Evolutionary conservation across 2,329 filamentous ascomycete species (phyloP), one percentile per base, ranked within the genome.

Genomic region (Hirsutella minnesotensis): DNA sequence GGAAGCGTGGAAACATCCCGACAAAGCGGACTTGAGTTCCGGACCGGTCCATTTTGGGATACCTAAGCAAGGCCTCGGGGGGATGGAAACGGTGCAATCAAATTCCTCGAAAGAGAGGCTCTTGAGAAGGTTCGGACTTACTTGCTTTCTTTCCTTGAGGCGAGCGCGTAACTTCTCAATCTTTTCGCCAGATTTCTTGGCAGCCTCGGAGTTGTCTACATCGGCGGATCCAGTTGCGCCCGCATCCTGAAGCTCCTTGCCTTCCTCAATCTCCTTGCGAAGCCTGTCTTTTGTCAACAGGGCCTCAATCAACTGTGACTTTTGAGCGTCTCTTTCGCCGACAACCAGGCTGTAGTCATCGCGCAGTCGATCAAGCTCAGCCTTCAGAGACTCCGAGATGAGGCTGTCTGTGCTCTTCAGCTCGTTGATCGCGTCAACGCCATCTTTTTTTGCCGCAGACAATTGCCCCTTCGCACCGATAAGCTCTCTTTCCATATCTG

Each of bases 221-320:
- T 66, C 61, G 49, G 61, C 49, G 53, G 60, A 41, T 47, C 60
- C 49, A 51, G 29, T 57, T 29, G 60, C 55, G 18, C 53, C 49
- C 48, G 54, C 49, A 33, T 65, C 66, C 51, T 66, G 62, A 42
- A 67, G 47, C 47, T 69, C 66, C 43, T 57, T 65, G 43, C 59
- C 58, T 40, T 68, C 66, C 48, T 75, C 72, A 30, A 69, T 60
- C 45, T 75, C 67, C 56, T 74, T 73, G 43, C 72, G 69, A 42
- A 79, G 63, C 56, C 72, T 72, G 46, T 81, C 76, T 56, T 80
- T 80, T 48, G 72, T 69, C 38, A 81, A 64, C 16, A 81, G 65
- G 37, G 74, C 71, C 34, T 76, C 68, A 49, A 81, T 68, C 20
- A 81, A 67, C 53, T 81, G 76, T 38, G 69, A 68, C 59, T 77